Percentiles rank a stretch among this genome's conserved stretches.
phyloP scores from a whole-genome alignment of 306 rosid genomes.

The Castanospermum australe region DNA sequence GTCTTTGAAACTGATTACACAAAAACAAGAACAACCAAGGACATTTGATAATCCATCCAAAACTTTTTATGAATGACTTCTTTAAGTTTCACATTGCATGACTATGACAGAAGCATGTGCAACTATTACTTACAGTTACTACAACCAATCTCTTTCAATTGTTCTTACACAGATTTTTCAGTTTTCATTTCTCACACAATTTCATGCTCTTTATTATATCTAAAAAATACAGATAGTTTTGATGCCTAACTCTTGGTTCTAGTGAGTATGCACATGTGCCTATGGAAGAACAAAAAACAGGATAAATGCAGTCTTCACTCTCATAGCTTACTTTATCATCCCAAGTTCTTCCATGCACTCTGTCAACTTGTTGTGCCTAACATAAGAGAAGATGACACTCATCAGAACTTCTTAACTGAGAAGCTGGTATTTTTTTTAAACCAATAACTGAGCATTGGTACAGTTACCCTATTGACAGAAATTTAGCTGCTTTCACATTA shows the following conservation, averaged over 20 bases:
- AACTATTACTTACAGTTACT: not conserved
- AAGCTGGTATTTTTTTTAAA: slow-evolving; percentile 19
- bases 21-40: not conserved
- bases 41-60: not conserved
- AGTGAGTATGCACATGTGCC: too few relatives aligned
- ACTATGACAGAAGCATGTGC: not conserved
- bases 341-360: slow-evolving; percentile 60
- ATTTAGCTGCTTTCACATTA: slow-evolving; percentile 67
- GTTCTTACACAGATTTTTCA: not conserved
- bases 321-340: slow-evolving; percentile 46
- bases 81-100: not conserved
- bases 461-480: slow-evolving; percentile 67
- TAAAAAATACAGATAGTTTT: not conserved
- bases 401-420: not conserved
- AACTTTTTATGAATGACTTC: not conserved
- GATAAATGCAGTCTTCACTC: not conserved
- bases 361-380: slow-evolving; percentile 61
- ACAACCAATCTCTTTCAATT: not conserved
- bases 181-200: not conserved
- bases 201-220: not conserved
- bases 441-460: not conserved
- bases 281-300: not conserved
- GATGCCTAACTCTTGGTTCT: not conserved
- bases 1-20: not conserved
- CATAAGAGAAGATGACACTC: slow-evolving; percentile 8